Evolutionary conservation across 257 asterid species (phyloP), one percentile per base, ranked within the genome.

Genomic region (Primulina eburnea): DNA sequence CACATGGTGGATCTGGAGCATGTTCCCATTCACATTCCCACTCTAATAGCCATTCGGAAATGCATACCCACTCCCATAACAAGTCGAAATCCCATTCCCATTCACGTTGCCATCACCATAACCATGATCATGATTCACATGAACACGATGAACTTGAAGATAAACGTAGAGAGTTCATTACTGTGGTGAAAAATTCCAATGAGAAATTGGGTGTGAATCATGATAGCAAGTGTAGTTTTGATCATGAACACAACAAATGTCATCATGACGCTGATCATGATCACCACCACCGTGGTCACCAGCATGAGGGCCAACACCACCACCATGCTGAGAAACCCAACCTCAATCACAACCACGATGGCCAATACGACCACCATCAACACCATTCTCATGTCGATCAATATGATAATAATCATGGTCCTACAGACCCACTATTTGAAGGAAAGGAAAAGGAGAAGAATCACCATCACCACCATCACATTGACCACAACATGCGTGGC

Each of bases 401-500:
- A 40, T 60, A 65, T 14, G 43, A 71, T 43, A 82, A 79, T 52
- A 17, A 38, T 26, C 82, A 76, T 58, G 73, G 55, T 72, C 74
- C 72, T 60, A 47, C 71, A 7, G 86, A 70, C 33, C 65, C 29
- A 28, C 77, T 69, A 17, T 53, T 29, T 34, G 80, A 71, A 68
- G 72, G 70, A 29, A 79, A 65, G 59, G 80, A 79, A 76, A 70
- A 78, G 63, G 72, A 68, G 33, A 80, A 70, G 63, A 74, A 75
- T 56, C 87, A 78, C 65, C 97, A 87, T 69, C 98, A 82, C 77
- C 98, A 94, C 79, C 97, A 82, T 78, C 99, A 94, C 78, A 85
- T 88, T 30, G 98, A 94, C 85, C 99, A 91, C 77, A 94, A 94
- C 85, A 89, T 94, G 99, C 96, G 88, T 75, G 99, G 99, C 73